Evolutionary conservation across 208 protist species (phyloP).

Genomic region (Blastocrithidia nonstop): DNA sequence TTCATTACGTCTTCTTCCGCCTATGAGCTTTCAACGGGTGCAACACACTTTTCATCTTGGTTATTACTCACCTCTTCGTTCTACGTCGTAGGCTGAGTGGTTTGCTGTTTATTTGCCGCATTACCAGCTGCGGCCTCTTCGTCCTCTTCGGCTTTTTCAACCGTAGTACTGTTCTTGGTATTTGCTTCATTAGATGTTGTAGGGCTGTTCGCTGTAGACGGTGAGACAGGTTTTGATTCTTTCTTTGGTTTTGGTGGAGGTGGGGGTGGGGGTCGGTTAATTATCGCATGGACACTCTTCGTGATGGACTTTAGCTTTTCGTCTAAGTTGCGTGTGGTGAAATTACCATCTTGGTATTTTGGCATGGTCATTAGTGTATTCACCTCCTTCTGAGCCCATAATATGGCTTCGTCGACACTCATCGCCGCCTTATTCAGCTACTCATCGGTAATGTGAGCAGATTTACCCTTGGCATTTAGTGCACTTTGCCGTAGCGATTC

Average conservation of each 20-base stretch:
- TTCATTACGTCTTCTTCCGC: too few relatives aligned
- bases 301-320: constrained; percentile 18
- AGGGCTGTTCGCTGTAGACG: too few relatives aligned
- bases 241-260: constrained; percentile 35
- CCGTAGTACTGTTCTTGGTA: constrained; percentile 4
- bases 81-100: too few relatives aligned
- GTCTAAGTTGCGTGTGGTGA: constrained; percentile 23
- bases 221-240: too few relatives aligned
- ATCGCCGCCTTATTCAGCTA: constrained; percentile 38
- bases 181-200: background rate
- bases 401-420: constrained; percentile 30
- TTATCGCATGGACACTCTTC: constrained; percentile 16
- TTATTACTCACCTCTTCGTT: too few relatives aligned
- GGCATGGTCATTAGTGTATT: constrained; percentile 15
- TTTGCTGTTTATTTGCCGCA: too few relatives aligned
- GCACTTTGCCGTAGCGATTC: constrained; percentile 18
- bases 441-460: constrained; percentile 63
- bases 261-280: constrained; percentile 24
- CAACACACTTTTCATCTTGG: too few relatives aligned
- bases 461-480: constrained; percentile 38
- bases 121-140: constrained; percentile 7
- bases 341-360: constrained; percentile 21
- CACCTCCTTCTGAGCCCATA: constrained; percentile 36
- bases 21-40: too few relatives aligned
- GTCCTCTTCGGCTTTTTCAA: constrained; percentile 9